Conservation (phyloP, 495 filamentous ascomycete genomes). For the Physcia stellaris region DNA sequence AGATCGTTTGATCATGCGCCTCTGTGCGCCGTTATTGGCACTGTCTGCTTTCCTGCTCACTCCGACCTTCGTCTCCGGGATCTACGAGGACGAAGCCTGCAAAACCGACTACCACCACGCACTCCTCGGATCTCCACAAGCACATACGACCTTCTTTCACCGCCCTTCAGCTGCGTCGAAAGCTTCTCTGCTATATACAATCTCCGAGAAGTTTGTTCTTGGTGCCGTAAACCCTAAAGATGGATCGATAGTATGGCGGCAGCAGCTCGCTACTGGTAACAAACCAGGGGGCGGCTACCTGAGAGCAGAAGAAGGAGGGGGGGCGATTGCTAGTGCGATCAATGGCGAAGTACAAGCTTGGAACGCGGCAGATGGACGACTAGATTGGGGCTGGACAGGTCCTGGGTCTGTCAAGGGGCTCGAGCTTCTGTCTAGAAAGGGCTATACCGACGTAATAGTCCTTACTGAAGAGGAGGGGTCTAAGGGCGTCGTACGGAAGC, state of each 20-base stretch:
- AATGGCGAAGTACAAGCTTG: slow-evolving; percentile 60
- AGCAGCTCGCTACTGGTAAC: slow-evolving; percentile 36
- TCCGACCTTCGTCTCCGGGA: slow-evolving; percentile 39
- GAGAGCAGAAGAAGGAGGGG: slow-evolving; percentile 57
- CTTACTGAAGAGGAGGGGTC: slow-evolving; percentile 45
- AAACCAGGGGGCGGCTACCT: slow-evolving; percentile 38
- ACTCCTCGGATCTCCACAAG: slow-evolving; percentile 68
- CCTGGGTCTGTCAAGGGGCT: slow-evolving; percentile 55
- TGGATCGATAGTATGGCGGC: slow-evolving; percentile 77
- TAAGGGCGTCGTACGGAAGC: slow-evolving; percentile 45
- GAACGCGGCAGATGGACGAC: slow-evolving; percentile 67
- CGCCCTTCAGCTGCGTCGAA: slow-evolving; percentile 64
- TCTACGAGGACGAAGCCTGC: slow-evolving; percentile 84
- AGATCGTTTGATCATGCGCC: slow-evolving; percentile 14
- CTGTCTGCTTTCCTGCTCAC: slow-evolving; percentile 8
- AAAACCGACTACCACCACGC: slow-evolving; percentile 87
- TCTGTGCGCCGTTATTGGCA: slow-evolving; percentile 4
- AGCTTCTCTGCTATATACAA: slow-evolving; percentile 81
- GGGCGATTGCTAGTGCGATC: slow-evolving; percentile 56
- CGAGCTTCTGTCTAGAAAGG: slow-evolving; percentile 63
- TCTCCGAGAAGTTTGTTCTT: slow-evolving; percentile 66
- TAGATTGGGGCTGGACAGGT: slow-evolving; percentile 54
- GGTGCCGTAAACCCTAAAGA: slow-evolving; percentile 83
- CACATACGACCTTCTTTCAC: slow-evolving; percentile 88
- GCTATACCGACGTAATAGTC: slow-evolving; percentile 56